Base-by-base conservation (phyloP, 352 stramenopile genomes). In the Globisporangium barbulae region DNA sequence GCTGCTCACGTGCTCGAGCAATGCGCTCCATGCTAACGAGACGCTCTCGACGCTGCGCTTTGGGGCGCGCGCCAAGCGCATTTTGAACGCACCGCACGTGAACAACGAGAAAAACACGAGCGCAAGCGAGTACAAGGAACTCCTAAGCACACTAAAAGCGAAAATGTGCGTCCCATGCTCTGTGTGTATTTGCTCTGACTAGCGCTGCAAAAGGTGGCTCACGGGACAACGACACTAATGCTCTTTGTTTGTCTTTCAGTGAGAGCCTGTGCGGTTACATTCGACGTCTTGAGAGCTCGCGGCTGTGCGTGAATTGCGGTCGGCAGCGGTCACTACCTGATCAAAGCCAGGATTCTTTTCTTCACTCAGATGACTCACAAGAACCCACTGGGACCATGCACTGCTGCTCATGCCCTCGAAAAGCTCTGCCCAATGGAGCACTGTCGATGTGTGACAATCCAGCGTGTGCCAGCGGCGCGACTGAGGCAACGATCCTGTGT, bases 1-100 rank as follows among this genome's bases (percentile, higher is more conserved):
- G 66, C 63, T 98, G 19, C 65, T 90, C 44, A 88, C 81, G 25
- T 84, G 76, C 47, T 85, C 82, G 5, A 71, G 59, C 21, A 76
- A 61, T 12, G 60, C 49, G 44, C 28, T 53, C 2, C 74, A 91
- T 44, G 25, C 73, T 2, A 74, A 91, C 10, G 85, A 94, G 63
- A 94, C 92, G 39, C 67, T 96, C 31, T 93, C 83, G 19, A 97
- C 93, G 19, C 67, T 98, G 42, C 93, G 94, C 31, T 98, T 98
- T 49, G 92, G 92, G 1, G 81, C 89, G 19, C 76, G 92, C 2
- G 91, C 92, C 41, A 97, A 96, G 69, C 88, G 69, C 33, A 91
- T 97, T 53, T 72, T 71, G 44, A 96, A 92, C 44, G 65, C 64
- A 13, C 83, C 87, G 13, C 78, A 74, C 7, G 73, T 96, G 2